A percentile compares a stretch with the other conserved stretches of the same genome.
These are phyloP conservation scores for Podospora pseudocomata DNA, from an alignment of 495 filamentous ascomycete genomes.

Conservation along the genomic window DNA sequence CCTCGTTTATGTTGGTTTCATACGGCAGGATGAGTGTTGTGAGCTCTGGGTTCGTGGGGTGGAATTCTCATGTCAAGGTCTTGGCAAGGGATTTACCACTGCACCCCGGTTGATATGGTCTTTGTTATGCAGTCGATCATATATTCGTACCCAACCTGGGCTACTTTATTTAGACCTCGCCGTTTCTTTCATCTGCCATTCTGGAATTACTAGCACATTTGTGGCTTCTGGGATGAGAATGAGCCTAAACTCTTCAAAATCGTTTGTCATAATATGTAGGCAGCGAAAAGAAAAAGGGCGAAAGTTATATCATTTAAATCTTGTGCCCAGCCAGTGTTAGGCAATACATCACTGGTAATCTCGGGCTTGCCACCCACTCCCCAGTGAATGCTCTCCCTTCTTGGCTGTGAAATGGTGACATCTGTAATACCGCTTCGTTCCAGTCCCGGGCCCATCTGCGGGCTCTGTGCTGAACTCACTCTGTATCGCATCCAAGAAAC, in stretches of 20 bases:
- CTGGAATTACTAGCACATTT: background rate
- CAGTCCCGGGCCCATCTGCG: background rate
- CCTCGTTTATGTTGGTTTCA: too few species aligned
- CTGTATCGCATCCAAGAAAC: background rate
- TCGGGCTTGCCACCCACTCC: background rate
- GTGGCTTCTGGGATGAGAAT: background rate
- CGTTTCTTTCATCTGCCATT: background rate
- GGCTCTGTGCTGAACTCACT: background rate
- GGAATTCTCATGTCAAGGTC: background rate
- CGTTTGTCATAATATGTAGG: background rate
- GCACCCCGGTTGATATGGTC: background rate
- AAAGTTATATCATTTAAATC: background rate
- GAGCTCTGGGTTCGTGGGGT: background rate
- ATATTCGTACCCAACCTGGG: background rate
- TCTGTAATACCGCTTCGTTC: background rate
- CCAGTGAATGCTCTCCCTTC: too few species aligned
- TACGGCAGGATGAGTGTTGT: background rate
- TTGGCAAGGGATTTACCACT: background rate
- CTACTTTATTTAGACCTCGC: conserved; percentile 15
- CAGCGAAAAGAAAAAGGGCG: background rate
- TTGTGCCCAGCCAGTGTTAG: background rate
- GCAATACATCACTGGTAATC: background rate
- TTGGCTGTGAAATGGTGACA: background rate
- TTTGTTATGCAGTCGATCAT: background rate
- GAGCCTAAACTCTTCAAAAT: background rate